phyloP scores from a whole-genome alignment of 2,329 filamentous ascomycete genomes.

The Dactylella cylindrospora region DNA sequence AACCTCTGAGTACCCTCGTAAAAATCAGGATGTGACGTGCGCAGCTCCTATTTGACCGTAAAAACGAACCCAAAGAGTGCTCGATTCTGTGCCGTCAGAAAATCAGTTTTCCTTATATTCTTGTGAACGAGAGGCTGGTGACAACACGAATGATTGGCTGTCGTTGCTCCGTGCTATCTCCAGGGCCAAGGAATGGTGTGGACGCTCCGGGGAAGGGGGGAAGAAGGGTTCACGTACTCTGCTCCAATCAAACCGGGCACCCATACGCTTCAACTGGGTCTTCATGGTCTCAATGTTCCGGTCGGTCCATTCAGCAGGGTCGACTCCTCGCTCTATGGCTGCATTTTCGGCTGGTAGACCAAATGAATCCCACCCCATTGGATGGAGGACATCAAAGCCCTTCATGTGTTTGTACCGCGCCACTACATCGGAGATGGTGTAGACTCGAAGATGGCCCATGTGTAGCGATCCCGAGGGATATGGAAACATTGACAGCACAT shows the following conservation, averaged over 20 bases:
- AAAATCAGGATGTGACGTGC: slow-evolving; percentile 79
- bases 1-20: slow-evolving; percentile 88
- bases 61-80: slow-evolving; percentile 35
- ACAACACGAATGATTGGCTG: slow-evolving; percentile 43
- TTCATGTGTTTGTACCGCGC: slow-evolving; percentile 74
- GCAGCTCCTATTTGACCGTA: slow-evolving; percentile 65
- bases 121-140: neutral
- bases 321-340: slow-evolving; percentile 76
- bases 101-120: slow-evolving; percentile 38
- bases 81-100: slow-evolving; percentile 43
- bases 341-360: slow-evolving; percentile 89
- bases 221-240: slow-evolving; percentile 60
- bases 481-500: slow-evolving; percentile 88
- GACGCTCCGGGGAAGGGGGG: slow-evolving; percentile 6
- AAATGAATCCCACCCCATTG: slow-evolving; percentile 96
- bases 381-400: slow-evolving; percentile 73
- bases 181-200: slow-evolving; percentile 1
- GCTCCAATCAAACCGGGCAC: slow-evolving; percentile 80
- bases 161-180: slow-evolving; percentile 26
- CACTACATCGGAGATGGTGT: slow-evolving; percentile 85
- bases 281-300: slow-evolving; percentile 84
- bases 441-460: slow-evolving; percentile 82
- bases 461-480: slow-evolving; percentile 87
- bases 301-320: slow-evolving; percentile 76
- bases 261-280: slow-evolving; percentile 74